Conservation (phyloP, 768 basidiomycete species). For the Russula vinacea region DNA sequence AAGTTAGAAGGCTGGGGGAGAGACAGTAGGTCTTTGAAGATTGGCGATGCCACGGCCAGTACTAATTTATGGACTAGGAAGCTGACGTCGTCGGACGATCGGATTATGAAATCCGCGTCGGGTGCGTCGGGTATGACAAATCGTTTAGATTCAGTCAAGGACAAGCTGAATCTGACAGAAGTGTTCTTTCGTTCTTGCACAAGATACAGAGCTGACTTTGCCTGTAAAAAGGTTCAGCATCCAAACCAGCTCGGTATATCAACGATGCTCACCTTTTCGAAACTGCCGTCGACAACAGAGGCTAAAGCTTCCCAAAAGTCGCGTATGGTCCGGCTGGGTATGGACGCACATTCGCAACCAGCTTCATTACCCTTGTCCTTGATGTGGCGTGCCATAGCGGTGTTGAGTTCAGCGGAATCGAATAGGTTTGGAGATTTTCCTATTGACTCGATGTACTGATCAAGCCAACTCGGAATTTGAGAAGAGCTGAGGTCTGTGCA, state of each 20-base stretch:
- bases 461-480: background rate
- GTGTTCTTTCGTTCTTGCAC: background rate
- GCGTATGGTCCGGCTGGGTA: background rate
- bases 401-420: background rate
- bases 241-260: too few relatives aligned
- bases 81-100: conserved; percentile 8
- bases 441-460: background rate
- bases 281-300: background rate
- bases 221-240: background rate
- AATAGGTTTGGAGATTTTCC: background rate
- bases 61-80: conserved; percentile 18
- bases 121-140: background rate
- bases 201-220: background rate
- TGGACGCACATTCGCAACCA: background rate
- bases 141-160: background rate
- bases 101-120: conserved; percentile 1
- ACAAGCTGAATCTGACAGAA: background rate
- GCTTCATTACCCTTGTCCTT: background rate
- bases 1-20: conserved; percentile 11
- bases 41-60: conserved; percentile 6
- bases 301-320: conserved; percentile 11
- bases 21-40: conserved; percentile 24
- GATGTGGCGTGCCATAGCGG: background rate
- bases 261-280: conserved; percentile 3
- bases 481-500: background rate